Conservation (phyloP, 768 basidiomycete species). For the Erythrobasidium yunnanense region DNA sequence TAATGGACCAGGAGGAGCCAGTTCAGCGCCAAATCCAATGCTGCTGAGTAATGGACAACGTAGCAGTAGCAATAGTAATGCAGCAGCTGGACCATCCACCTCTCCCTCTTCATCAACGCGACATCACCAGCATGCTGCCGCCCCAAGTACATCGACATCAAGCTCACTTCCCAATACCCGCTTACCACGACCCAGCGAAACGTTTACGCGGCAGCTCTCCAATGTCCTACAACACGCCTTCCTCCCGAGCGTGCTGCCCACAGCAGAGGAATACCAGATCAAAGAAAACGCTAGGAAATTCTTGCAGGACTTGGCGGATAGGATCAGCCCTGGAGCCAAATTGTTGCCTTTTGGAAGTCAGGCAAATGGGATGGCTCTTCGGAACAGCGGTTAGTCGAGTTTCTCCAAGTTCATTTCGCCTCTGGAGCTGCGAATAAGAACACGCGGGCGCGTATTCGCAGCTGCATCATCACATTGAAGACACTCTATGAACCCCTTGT, state of each 20-base stretch:
- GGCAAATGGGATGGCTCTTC: constrained; percentile 89
- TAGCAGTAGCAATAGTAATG: not conserved
- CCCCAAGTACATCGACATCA: not conserved
- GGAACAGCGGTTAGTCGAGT: constrained; percentile 66
- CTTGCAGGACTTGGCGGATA: constrained; percentile 87
- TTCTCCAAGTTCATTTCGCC: too few species aligned
- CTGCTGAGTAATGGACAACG: not conserved
- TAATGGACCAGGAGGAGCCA: not conserved
- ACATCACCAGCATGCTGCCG: not conserved
- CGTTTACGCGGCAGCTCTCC: constrained; percentile 31
- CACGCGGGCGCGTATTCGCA: too few species aligned
- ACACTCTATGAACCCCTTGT: too few species aligned
- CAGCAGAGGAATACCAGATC: constrained; percentile 44
- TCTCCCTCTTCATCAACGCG: not conserved
- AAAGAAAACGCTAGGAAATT: constrained; percentile 94
- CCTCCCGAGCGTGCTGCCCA: constrained; percentile 36
- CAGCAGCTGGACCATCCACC: not conserved
- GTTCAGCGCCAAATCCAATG: not conserved
- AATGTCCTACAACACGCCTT: constrained; percentile 32
- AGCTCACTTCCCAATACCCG: not conserved
- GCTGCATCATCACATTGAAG: too few species aligned
- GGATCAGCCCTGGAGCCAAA: constrained; percentile 81
- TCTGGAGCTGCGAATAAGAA: too few species aligned
- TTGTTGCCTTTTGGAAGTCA: constrained; percentile 91
- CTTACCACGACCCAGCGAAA: constrained; percentile 11